Evolutionary conservation across 176 grass and related monocot species (phyloP), one percentile per base, ranked within the genome.

Genomic region (Ensete ventricosum): DNA sequence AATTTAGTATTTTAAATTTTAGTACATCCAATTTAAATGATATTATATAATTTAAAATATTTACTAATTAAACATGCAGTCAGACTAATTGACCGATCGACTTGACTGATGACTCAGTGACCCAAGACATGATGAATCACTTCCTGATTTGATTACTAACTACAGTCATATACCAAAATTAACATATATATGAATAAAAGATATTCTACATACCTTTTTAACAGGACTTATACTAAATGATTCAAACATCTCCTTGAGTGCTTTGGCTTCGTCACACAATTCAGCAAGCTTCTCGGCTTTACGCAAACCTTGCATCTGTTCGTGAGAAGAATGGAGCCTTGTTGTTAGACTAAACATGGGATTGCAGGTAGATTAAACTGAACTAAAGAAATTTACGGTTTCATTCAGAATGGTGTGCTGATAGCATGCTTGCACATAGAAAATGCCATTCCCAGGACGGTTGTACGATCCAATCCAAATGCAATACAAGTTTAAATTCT

Each of bases 201-300:
- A 67, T 51, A 1, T 62, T 23, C 24, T 76, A 48, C 50, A 25
- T 86, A 90, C 88, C 78, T 78, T 86, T 78, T 75, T 74, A 62
- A 90, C 84, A 81, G 81, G 87, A 49, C 52, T 73, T 48, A 84
- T 79, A 55, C 83, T 27, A 71, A 90, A 86, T 72, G 76, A 54
- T 60, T 12, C 51, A 67, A 90, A 90, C 2, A 10, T 76, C 25
- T 73, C 64, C 80, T 89, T 86, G 14, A 86, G 81, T 53, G 77
- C 24, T 72, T 86, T 84, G 19, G 55, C 88, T 57, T 69, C 83
- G 49, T 81, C 78, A 72, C 71, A 86, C 71, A 90, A 86, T 70
- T 79, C 75, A 73, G 64, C 70, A 78, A 90, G 72, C 21, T 74
- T 72, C 66, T n/a, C 86, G 81, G 11, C 53, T 67, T 76, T 43